These are phyloP conservation scores for Cystobasidium tubakii DNA, from an alignment of 768 basidiomycete genomes.

Conservation along the genomic window DNA sequence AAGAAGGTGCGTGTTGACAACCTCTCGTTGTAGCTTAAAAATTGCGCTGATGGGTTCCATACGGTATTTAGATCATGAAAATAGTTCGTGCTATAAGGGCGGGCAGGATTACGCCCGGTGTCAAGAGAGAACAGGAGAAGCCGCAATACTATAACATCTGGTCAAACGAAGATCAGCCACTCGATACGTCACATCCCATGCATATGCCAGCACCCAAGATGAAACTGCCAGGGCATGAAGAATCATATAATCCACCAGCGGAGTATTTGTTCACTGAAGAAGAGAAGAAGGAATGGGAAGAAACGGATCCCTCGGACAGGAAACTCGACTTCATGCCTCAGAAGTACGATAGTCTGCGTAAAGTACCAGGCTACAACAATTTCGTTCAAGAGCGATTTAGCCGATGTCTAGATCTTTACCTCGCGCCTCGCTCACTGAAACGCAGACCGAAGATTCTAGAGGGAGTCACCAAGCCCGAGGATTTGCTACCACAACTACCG, in stretches of 20 bases:
- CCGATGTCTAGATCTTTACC: slow-evolving; percentile 89
- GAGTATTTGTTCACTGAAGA: slow-evolving; percentile 84
- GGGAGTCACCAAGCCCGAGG: slow-evolving; percentile 62
- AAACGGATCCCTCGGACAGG: slow-evolving; percentile 76
- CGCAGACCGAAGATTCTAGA: slow-evolving; percentile 70
- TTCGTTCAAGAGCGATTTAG: slow-evolving; percentile 91
- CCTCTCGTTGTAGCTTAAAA: no score
- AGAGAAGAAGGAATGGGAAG: slow-evolving; percentile 77
- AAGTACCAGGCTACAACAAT: slow-evolving; percentile 82
- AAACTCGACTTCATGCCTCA: slow-evolving; percentile 81
- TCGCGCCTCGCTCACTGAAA: slow-evolving; percentile 84
- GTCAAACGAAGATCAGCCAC: slow-evolving; percentile 60
- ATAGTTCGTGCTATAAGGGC: slow-evolving; percentile 96
- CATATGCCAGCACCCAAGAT: slow-evolving; percentile 90
- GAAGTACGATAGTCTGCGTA: slow-evolving; percentile 75
- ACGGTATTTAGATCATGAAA: slow-evolving; percentile 76
- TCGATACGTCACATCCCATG: slow-evolving; percentile 66
- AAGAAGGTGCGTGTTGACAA: slow-evolving; percentile 65
- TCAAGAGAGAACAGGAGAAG: slow-evolving; percentile 67
- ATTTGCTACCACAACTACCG: slow-evolving; percentile 87
- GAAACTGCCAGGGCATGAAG: slow-evolving; percentile 80
- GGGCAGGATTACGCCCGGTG: slow-evolving; percentile 85
- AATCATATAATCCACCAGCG: slow-evolving; percentile 96
- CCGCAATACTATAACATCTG: slow-evolving; percentile 80
- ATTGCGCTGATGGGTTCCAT: no score